Conservation (phyloP, 176 grass and related monocot species). For the Avena sativa region DNA sequence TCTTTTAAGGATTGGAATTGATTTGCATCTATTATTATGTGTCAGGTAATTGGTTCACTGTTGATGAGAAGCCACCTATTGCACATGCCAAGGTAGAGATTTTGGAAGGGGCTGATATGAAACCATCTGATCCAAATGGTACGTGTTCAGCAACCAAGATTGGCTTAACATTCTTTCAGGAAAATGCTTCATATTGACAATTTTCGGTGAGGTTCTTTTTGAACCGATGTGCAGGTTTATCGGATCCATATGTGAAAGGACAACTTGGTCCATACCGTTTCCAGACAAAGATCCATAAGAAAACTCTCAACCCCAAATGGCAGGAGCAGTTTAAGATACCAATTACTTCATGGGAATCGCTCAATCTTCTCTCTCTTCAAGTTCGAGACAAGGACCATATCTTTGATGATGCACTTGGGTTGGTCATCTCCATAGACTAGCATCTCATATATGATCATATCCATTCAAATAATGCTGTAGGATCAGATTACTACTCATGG, state of each 20-base stretch:
- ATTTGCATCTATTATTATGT: conserved; percentile 39
- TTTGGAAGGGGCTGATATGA: conserved; percentile 91
- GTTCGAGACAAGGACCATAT: conserved; percentile 93
- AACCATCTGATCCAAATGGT: conserved; percentile 97
- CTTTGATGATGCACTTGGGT: conserved; percentile 96
- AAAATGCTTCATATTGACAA: conserved; percentile 13
- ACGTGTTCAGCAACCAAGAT: conserved; percentile 27
- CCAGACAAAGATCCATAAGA: conserved; percentile 90
- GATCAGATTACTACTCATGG: not conserved
- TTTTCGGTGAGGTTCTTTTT: not conserved
- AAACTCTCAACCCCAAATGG: conserved; percentile 96
- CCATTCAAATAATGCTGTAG: conserved; percentile 15
- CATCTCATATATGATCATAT: not conserved
- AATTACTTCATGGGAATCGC: conserved; percentile 84
- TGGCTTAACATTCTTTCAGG: not conserved
- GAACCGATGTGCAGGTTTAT: conserved; percentile 63
- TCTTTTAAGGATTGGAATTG: not conserved
- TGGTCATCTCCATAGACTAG: conserved; percentile 35
- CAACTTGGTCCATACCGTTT: conserved; percentile 80
- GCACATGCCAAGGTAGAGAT: conserved; percentile 82
- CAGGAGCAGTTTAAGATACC: conserved; percentile 91
- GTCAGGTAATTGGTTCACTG: conserved; percentile 78
- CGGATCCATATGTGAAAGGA: conserved; percentile 92
- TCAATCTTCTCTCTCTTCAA: conserved; percentile 81
- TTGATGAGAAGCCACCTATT: conserved; percentile 81